A percentile compares a stretch with the other conserved stretches of the same genome.
Conservation (phyloP, 2,329 filamentous ascomycete species). For the Xylariaceae sp. region DNA sequence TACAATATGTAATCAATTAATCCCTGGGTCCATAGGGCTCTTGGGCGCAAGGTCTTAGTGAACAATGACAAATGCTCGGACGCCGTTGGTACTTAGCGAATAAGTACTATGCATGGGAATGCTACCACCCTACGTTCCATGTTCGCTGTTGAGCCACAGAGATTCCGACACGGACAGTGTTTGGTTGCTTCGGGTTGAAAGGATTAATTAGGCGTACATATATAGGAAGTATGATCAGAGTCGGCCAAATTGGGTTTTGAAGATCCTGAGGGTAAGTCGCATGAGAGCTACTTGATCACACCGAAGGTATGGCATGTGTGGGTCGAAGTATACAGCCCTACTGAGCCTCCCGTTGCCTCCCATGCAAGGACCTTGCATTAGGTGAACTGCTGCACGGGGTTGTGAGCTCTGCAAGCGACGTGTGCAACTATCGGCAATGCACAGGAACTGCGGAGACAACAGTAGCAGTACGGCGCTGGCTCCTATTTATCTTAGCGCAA, state of each 20-base stretch:
- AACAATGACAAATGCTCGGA: neutral
- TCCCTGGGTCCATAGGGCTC: no score
- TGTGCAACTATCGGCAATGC: constrained; percentile 14
- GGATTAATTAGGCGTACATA: constrained; percentile 6
- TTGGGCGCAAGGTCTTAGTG: constrained; percentile 3
- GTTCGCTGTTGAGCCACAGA: neutral
- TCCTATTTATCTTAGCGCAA: constrained; percentile 16
- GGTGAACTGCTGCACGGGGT: no score
- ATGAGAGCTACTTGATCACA: neutral
- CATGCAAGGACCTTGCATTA: constrained; percentile 25
- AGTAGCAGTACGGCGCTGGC: constrained; percentile 1
- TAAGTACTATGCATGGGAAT: neutral
- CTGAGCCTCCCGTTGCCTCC: constrained; percentile 20
- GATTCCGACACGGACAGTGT: neutral
- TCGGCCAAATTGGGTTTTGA: neutral
- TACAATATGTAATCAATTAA: no score
- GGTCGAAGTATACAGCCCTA: constrained; percentile 3
- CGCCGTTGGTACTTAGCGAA: neutral
- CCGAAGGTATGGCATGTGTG: neutral
- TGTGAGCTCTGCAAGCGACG: neutral
- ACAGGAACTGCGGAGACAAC: constrained; percentile 10
- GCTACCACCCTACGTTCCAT: constrained; percentile 1
- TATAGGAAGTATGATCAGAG: constrained; percentile 10
- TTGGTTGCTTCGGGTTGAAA: neutral
- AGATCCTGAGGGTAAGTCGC: constrained; percentile 6